phyloP scores from a whole-genome alignment of 2,329 filamentous ascomycete genomes.

The Aphanoascus verrucosus region DNA sequence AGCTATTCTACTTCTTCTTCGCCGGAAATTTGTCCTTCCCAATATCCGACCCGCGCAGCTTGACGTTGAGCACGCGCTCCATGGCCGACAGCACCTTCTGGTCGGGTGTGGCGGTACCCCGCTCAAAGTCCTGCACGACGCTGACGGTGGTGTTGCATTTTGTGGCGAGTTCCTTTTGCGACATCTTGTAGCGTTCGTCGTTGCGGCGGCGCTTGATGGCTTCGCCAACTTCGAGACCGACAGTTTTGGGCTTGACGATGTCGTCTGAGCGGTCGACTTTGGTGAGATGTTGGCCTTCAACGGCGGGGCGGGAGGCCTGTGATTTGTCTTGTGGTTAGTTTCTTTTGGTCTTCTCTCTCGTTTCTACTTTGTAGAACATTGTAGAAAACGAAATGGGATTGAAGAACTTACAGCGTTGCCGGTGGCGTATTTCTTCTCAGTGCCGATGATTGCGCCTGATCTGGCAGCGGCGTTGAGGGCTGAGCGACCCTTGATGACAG shows the following conservation, averaged over 20 bases:
- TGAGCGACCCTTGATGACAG: slow-evolving; percentile 72
- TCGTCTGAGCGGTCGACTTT: slow-evolving; percentile 97
- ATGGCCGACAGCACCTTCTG: slow-evolving; percentile 69
- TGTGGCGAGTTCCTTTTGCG: slow-evolving; percentile 75
- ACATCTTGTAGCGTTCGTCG: slow-evolving; percentile 86
- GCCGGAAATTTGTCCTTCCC: slow-evolving; percentile 72
- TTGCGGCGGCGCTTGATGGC: slow-evolving; percentile 71
- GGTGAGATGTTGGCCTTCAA: slow-evolving; percentile 87
- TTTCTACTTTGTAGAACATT: background rate
- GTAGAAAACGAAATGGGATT: background rate
- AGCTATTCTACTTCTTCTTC: slow-evolving; percentile 44
- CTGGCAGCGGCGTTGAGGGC: slow-evolving; percentile 85
- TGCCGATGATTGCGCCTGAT: slow-evolving; percentile 61
- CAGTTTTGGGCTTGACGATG: slow-evolving; percentile 91
- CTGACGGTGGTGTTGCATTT: slow-evolving; percentile 79
- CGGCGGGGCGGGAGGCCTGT: slow-evolving; percentile 34
- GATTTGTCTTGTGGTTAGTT: slow-evolving; percentile 27
- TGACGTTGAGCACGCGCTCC: slow-evolving; percentile 77
- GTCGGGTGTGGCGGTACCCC: slow-evolving; percentile 64
- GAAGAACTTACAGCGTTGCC: slow-evolving; percentile 64
- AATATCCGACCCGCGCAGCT: slow-evolving; percentile 76
- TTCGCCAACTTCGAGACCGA: slow-evolving; percentile 69
- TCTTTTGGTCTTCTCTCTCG: slow-evolving; percentile 4
- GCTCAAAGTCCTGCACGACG: slow-evolving; percentile 76
- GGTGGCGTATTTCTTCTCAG: slow-evolving; percentile 81